Evolutionary conservation across 2,329 filamentous ascomycete genomes (phyloP).

Genomic region (Graphium sp.): DNA sequence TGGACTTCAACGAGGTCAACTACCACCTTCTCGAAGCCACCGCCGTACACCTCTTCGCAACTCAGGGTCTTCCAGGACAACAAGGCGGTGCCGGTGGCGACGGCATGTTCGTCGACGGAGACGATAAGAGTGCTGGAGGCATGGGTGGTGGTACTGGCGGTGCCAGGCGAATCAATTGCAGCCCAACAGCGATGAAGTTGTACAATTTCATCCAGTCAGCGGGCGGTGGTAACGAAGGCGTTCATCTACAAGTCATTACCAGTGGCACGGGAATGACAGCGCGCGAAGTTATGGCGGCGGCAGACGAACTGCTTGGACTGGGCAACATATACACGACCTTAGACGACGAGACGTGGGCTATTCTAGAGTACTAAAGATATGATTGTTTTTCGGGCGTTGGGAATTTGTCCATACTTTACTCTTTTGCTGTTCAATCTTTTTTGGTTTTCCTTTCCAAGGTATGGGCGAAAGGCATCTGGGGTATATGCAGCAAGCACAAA

Average conservation of each 20-base stretch:
- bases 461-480: too few relatives aligned
- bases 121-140: too few relatives aligned
- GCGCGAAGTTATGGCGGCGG: constrained; percentile 56
- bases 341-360: constrained; percentile 82
- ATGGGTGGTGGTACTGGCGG: constrained; percentile 16
- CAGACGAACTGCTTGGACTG: constrained; percentile 59
- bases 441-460: too few relatives aligned
- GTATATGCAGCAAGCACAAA: too few relatives aligned
- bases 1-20: constrained; percentile 81
- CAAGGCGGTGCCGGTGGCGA: constrained; percentile 21
- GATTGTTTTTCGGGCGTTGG: too few relatives aligned
- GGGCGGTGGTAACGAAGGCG: constrained; percentile 62
- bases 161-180: constrained; percentile 28
- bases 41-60: constrained; percentile 73
- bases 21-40: constrained; percentile 86
- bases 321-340: constrained; percentile 81
- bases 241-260: constrained; percentile 67
- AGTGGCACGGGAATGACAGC: constrained; percentile 45
- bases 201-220: constrained; percentile 51
- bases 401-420: too few relatives aligned
- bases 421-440: too few relatives aligned
- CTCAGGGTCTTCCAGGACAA: constrained; percentile 42
- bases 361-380: constrained; percentile 55
- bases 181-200: constrained; percentile 47
- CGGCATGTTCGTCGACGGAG: constrained; percentile 42